Conservation (phyloP, 2,329 filamentous ascomycete species). For the Ceratocystis cacaofunesta region DNA sequence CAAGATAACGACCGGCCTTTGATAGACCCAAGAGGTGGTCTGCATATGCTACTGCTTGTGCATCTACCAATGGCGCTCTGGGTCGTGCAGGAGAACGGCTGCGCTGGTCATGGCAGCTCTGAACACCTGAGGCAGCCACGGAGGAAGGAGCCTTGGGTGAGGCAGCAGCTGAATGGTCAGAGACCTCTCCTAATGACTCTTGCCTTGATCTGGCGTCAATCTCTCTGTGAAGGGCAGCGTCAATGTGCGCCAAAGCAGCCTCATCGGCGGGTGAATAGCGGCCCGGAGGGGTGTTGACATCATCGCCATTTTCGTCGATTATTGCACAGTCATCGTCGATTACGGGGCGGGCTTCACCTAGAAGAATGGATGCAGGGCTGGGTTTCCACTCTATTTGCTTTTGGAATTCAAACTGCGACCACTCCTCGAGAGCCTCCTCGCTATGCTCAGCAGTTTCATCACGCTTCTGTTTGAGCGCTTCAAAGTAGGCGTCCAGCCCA, state of each 20-base stretch:
- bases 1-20: constrained; percentile 57
- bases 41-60: constrained; percentile 57
- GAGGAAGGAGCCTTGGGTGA: constrained; percentile 25
- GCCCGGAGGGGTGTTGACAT: constrained; percentile 19
- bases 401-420: constrained; percentile 81
- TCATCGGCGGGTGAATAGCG: constrained; percentile 29
- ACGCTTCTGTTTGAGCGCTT: constrained; percentile 72
- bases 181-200: constrained; percentile 31
- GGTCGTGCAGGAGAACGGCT: constrained; percentile 33
- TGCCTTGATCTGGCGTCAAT: constrained; percentile 39
- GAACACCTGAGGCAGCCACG: constrained; percentile 27
- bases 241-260: constrained; percentile 61
- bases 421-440: constrained; percentile 58
- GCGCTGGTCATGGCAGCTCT: constrained; percentile 30
- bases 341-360: constrained; percentile 27
- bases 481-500: constrained; percentile 79
- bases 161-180: constrained; percentile 27
- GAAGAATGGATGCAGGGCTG: constrained; percentile 38
- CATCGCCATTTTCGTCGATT: constrained; percentile 19
- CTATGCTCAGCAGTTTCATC: constrained; percentile 33
- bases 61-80: constrained; percentile 46
- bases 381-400: constrained; percentile 83
- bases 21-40: constrained; percentile 65
- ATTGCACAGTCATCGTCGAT: constrained; percentile 14
- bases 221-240: constrained; percentile 70